phyloP scores from a whole-genome alignment of 176 grass and related monocot species.

The Thalia dealbata region DNA sequence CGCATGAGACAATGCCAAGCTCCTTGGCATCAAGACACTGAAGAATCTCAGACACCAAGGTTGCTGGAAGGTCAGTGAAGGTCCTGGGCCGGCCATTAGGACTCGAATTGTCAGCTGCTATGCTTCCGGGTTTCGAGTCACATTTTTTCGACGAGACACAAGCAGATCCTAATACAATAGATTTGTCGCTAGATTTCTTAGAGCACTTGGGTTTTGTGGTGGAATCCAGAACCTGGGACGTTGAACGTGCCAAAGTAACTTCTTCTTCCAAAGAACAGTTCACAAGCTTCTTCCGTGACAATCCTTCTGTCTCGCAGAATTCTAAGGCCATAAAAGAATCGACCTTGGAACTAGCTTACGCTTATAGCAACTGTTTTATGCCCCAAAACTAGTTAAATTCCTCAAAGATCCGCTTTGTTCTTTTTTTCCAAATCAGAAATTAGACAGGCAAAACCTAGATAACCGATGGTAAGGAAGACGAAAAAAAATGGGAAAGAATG shows the following conservation, averaged over 20 bases:
- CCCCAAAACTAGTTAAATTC: background rate
- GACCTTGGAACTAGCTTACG: background rate
- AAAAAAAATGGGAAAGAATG: background rate
- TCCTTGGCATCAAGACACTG: conserved; percentile 70
- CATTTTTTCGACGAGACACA: conserved; percentile 18
- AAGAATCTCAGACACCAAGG: conserved; percentile 73
- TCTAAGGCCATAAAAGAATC: conserved; percentile 80
- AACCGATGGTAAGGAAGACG: background rate
- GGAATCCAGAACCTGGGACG: background rate
- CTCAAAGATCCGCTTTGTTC: background rate
- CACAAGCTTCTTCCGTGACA: conserved; percentile 29
- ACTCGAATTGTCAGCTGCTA: conserved; percentile 8
- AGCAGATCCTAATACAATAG: conserved; percentile 19
- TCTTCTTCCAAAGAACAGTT: conserved; percentile 21
- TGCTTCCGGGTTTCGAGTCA: conserved; percentile 24
- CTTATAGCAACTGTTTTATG: background rate
- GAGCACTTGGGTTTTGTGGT: conserved; percentile 14
- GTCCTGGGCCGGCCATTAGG: conserved; percentile 19
- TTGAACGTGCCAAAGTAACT: conserved; percentile 13
- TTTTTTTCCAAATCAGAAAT: background rate
- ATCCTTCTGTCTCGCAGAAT: conserved; percentile 40
- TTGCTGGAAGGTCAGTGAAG: conserved; percentile 59
- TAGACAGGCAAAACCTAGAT: background rate
- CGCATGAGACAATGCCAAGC: conserved; percentile 76
- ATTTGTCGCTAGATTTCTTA: conserved; percentile 25